phyloP scores from a whole-genome alignment of 352 stramenopile genomes.

The Pythium brachiatum region DNA sequence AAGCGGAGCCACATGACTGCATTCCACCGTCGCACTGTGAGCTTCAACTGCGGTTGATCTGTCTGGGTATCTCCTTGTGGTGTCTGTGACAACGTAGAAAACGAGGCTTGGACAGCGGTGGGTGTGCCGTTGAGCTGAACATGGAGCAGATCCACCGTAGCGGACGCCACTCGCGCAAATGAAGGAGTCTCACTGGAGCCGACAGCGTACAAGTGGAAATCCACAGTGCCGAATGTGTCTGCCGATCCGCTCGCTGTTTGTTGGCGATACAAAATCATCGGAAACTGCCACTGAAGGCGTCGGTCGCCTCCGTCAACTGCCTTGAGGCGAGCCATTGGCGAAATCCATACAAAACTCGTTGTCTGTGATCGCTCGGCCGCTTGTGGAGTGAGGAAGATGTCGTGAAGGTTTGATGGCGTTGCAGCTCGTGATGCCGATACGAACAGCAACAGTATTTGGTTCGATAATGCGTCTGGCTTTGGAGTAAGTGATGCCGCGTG shows the following conservation, averaged over 20 bases:
- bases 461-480: neutral
- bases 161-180: neutral
- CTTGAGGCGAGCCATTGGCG: conserved; percentile 10
- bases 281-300: conserved; percentile 14
- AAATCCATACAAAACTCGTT: conserved; percentile 5
- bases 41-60: conserved; percentile 19
- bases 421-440: neutral
- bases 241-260: neutral
- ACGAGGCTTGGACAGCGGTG: neutral
- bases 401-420: neutral
- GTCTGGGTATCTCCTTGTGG: neutral
- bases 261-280: neutral
- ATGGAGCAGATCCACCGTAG: neutral
- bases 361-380: neutral
- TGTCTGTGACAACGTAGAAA: neutral
- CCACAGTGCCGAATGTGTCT: neutral
- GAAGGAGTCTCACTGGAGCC: neutral
- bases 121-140: neutral
- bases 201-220: neutral
- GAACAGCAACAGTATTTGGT: neutral
- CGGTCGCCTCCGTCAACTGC: neutral
- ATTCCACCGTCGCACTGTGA: conserved; percentile 47
- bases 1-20: conserved; percentile 44
- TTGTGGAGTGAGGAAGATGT: neutral
- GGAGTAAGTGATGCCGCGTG: neutral